Evolutionary conservation across 2,329 filamentous ascomycete genomes (phyloP), one percentile per base, ranked within the genome.

Genomic region (Fusarium praegraminearum): DNA sequence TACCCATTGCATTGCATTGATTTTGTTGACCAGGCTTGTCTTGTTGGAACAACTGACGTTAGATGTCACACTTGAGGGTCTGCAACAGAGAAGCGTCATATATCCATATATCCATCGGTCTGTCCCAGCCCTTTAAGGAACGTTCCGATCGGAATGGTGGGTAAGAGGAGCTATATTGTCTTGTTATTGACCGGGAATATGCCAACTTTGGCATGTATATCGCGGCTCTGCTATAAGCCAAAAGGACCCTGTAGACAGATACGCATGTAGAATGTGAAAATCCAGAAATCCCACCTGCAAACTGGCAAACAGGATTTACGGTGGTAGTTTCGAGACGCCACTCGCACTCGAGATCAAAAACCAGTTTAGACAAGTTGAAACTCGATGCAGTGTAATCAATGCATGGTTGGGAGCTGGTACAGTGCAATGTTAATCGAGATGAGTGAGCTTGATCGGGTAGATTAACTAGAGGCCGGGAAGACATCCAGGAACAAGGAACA

Each of bases 91-190:
- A 61, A 57, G 49, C 61, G 49, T 64, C 62, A 60, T 65, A 58
- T 61, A 63, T 41, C 33, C 33, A 43, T 28, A 43, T 43, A 36
- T 62, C 54, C 60, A 54, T 50, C 56, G 51, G 59, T 40, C 53
- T 54, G 69, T 59, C 45, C 64, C 72, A 65, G 43, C 26, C 52
- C 58, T 53, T 57, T 69, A 26, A 62, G 54, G 44, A 56, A 58
- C 52, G 61, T 70, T 41, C 72, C 60, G 71, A 35, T 65, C 47
- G 57, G 53, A 47, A 63, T 64, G 70, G 72, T 75, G 72, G 67
- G 62, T 46, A 64, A 47, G 64, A 64, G 58, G 45, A 22, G 57
- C 57, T 65, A 71, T 44, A 43, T 58, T 56, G 41, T 49, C 46
- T 38, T 41, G 49, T 36, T 62, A 65, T 65, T 50, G 64, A 62